Conservation (phyloP, 192 early-diverging fungal genomes). For the Endogone sp. region DNA sequence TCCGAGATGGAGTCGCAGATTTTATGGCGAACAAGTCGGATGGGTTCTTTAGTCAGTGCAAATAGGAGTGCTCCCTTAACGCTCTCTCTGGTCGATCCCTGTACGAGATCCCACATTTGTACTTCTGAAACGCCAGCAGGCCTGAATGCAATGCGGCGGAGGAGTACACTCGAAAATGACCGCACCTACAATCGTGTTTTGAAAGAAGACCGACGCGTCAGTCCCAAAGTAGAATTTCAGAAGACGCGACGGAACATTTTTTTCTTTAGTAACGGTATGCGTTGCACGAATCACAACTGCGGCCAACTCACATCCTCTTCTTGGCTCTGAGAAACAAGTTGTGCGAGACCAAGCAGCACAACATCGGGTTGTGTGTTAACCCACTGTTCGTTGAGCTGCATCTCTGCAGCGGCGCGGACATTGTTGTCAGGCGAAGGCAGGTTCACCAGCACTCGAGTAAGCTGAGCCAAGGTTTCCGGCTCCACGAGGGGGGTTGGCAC, state of each 20-base stretch:
- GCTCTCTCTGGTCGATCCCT: constrained; percentile 54
- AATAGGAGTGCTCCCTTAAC: constrained; percentile 76
- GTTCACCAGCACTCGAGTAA: constrained; percentile 38
- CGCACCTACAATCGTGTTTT: constrained; percentile 31
- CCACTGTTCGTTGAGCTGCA: constrained; percentile 51
- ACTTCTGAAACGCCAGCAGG: constrained; percentile 19
- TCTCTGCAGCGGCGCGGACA: constrained; percentile 43
- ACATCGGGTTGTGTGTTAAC: constrained; percentile 43
- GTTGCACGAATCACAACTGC: not conserved
- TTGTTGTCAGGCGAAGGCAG: constrained; percentile 46
- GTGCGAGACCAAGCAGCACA: constrained; percentile 42
- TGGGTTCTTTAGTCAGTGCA: constrained; percentile 73
- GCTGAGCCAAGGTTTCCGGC: constrained; percentile 39
- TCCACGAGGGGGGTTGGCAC: not conserved
- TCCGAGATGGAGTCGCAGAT: constrained; percentile 93
- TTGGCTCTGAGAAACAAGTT: constrained; percentile 25
- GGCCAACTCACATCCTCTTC: constrained; percentile 29
- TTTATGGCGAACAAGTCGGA: constrained; percentile 78
- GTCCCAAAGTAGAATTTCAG: too few relatives aligned
- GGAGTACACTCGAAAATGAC: constrained; percentile 43
- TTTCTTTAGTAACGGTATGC: not conserved
- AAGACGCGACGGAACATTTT: not conserved
- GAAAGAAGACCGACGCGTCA: not conserved
- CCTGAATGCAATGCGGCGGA: constrained; percentile 54
- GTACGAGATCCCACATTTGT: constrained; percentile 69